These are phyloP conservation scores for Colletotrichum tabaci DNA, from an alignment of 2,329 filamentous ascomycete species.

Conservation along the genomic window DNA sequence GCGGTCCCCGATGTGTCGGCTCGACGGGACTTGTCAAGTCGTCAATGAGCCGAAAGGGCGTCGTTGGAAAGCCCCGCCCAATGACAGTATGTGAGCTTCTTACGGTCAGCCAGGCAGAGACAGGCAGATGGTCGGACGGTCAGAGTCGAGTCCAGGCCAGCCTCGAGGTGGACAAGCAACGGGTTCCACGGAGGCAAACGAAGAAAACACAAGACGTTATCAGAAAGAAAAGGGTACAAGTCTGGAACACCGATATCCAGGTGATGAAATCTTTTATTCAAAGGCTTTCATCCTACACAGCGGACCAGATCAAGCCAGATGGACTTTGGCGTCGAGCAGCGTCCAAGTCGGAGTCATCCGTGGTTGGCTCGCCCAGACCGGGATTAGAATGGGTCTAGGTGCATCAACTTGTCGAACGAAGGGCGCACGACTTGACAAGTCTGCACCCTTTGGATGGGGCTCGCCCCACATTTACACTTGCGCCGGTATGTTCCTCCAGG, in stretches of 20 bases:
- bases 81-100: conserved; percentile 29
- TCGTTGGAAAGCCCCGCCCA: conserved; percentile 31
- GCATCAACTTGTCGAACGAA: conserved; percentile 41
- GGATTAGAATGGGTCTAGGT: conserved; percentile 40
- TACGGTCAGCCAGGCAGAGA: neutral
- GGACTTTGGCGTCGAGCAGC: conserved; percentile 25
- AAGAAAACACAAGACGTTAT: conserved; percentile 42
- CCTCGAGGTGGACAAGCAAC: conserved; percentile 31
- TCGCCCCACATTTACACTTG: conserved; percentile 25
- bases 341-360: conserved; percentile 39
- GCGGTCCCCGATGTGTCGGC: conserved; percentile 11
- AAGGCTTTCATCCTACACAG: conserved; percentile 11
- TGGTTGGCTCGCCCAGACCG: conserved; percentile 34
- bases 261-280: conserved; percentile 41
- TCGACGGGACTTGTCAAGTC: conserved; percentile 27
- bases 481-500: conserved; percentile 10
- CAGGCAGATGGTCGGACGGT: conserved; percentile 13
- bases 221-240: conserved; percentile 28
- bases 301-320: conserved; percentile 31
- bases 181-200: conserved; percentile 29
- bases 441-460: conserved; percentile 38
- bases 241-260: conserved; percentile 9
- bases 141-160: conserved; percentile 9
- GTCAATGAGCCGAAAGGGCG: conserved; percentile 25
- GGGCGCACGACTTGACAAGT: conserved; percentile 41